Evolutionary conservation across 108 stramenopile species (phyloP).

Genomic region (Seminavis robusta): DNA sequence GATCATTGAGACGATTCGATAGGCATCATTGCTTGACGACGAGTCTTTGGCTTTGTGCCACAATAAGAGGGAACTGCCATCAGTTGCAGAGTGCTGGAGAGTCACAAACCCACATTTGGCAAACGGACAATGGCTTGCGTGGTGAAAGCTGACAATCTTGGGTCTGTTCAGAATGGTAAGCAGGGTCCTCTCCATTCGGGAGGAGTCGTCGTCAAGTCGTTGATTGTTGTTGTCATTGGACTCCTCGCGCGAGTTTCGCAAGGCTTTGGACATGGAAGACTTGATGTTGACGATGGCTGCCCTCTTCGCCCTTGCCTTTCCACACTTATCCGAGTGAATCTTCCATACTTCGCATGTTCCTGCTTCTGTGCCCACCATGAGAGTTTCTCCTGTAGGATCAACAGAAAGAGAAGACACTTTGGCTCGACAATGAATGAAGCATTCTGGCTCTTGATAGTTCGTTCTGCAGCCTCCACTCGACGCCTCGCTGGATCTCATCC

Average conservation of each 20-base stretch:
- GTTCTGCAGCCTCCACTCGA: too few species aligned
- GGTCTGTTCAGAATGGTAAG: too few species aligned
- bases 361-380: constrained; percentile 41
- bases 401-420: constrained; percentile 41
- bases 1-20: constrained; percentile 43
- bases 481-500: too few species aligned
- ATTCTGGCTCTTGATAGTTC: constrained; percentile 39
- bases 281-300: background rate
- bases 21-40: too few species aligned
- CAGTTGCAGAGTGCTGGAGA: constrained; percentile 35
- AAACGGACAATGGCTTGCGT: constrained; percentile 40
- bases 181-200: too few species aligned
- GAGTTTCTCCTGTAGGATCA: constrained; percentile 31
- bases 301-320: too few species aligned
- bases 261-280: too few species aligned
- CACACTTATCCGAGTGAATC: constrained; percentile 13
- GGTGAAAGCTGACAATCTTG: too few species aligned
- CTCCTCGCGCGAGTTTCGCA: too few species aligned
- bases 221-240: too few species aligned
- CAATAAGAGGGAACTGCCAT: constrained; percentile 46
- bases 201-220: too few species aligned
- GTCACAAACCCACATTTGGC: constrained; percentile 55
- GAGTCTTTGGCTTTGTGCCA: constrained; percentile 30
- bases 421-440: constrained; percentile 25
- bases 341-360: constrained; percentile 55